Evolutionary conservation across 345 rosid species (phyloP).

Genomic region (Corchorus olitorius): DNA sequence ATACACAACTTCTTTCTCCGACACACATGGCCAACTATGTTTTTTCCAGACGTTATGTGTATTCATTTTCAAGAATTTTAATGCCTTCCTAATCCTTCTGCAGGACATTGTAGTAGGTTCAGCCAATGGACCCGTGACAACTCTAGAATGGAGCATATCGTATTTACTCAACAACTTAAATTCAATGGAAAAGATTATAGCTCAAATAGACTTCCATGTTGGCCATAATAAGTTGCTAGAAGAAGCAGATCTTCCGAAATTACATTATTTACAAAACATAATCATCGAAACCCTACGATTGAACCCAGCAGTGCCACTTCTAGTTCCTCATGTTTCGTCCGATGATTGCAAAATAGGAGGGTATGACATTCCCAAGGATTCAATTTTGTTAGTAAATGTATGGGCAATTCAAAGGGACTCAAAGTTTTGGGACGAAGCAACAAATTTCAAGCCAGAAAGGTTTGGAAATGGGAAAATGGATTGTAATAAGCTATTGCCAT

Average conservation of each 20-base stretch:
- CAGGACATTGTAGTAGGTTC: too few species aligned
- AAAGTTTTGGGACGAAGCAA: constrained; percentile 23
- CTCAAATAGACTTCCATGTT: constrained; percentile 10
- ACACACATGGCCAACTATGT: too few species aligned
- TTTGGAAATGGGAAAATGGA: constrained; percentile 14
- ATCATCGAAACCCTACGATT: constrained; percentile 19
- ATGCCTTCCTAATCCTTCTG: neutral
- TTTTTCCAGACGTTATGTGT: too few species aligned
- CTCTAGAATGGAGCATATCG: too few species aligned
- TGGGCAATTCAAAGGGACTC: constrained; percentile 31
- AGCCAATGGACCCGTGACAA: too few species aligned
- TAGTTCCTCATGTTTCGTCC: constrained; percentile 20
- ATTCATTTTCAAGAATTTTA: neutral
- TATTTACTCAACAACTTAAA: constrained; percentile 22
- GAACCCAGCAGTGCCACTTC: constrained; percentile 14
- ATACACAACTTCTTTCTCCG: too few species aligned
- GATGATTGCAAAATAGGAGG: constrained; percentile 15
- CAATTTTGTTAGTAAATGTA: constrained; percentile 8
- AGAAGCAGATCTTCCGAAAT: constrained; percentile 18
- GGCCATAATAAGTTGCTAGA: constrained; percentile 17
- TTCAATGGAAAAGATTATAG: neutral
- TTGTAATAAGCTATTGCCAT: constrained; percentile 11
- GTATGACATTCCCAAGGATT: constrained; percentile 16
- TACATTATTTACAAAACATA: constrained; percentile 20
- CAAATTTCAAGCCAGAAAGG: constrained; percentile 28